Evolutionary conservation across 2,329 filamentous ascomycete species (phyloP).

Genomic region (Penicillium sp.): DNA sequence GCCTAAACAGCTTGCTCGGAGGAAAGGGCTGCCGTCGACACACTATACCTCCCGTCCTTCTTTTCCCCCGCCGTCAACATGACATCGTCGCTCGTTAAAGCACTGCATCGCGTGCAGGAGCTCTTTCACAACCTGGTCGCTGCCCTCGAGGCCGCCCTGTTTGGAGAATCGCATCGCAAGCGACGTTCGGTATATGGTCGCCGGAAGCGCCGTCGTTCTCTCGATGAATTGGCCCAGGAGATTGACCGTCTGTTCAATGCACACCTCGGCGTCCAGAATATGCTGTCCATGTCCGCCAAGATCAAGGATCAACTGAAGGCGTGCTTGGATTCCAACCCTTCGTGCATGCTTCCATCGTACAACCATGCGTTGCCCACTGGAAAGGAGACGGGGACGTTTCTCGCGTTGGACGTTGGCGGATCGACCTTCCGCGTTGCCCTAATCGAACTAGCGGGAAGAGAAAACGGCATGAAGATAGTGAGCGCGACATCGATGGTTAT

Average conservation of each 20-base stretch:
- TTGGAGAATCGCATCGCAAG: slow-evolving; percentile 28
- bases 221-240: slow-evolving; percentile 38
- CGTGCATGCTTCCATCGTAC: slow-evolving; percentile 64
- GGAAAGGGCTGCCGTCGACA: slow-evolving; percentile 3
- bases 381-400: slow-evolving; percentile 55
- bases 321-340: slow-evolving; percentile 53
- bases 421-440: slow-evolving; percentile 62
- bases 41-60: not conserved
- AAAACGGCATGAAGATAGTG: slow-evolving; percentile 51
- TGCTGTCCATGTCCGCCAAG: slow-evolving; percentile 43
- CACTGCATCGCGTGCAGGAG: slow-evolving; percentile 38
- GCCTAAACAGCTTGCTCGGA: slow-evolving; percentile 8
- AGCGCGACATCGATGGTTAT: slow-evolving; percentile 54
- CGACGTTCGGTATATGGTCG: slow-evolving; percentile 31
- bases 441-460: slow-evolving; percentile 52
- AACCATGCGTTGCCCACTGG: slow-evolving; percentile 59
- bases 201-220: slow-evolving; percentile 33
- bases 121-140: slow-evolving; percentile 38
- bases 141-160: slow-evolving; percentile 36
- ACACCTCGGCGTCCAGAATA: slow-evolving; percentile 32
- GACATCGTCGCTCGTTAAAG: slow-evolving; percentile 34
- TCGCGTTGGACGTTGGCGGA: slow-evolving; percentile 63
- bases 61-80: slow-evolving; percentile 21
- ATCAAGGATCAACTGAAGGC: slow-evolving; percentile 51
- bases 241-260: slow-evolving; percentile 34